phyloP scores from a whole-genome alignment of 1,284 basidiomycete genomes.

The Prillingera fragicola region DNA sequence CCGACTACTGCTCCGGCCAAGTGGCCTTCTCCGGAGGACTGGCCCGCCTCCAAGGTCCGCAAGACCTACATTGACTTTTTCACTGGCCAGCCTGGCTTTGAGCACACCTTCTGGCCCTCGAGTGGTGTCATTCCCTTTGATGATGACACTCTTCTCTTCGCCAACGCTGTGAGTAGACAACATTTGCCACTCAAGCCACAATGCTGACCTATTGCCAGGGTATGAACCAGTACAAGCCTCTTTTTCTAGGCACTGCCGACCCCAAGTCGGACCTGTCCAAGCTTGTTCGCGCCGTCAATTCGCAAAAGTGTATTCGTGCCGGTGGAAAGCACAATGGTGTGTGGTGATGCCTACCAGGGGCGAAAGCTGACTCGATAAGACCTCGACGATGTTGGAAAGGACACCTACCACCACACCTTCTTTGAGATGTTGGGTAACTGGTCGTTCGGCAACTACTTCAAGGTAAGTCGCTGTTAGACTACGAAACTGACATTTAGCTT shows the following conservation, averaged over 20 bases:
- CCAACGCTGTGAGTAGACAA: slow-evolving; percentile 66
- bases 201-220: slow-evolving; percentile 49
- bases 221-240: slow-evolving; percentile 97
- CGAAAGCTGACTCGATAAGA: slow-evolving; percentile 52
- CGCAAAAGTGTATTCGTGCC: slow-evolving; percentile 95
- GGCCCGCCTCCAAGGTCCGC: slow-evolving; percentile 66
- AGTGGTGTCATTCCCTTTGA: slow-evolving; percentile 94
- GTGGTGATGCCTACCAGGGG: background rate
- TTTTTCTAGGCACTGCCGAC: slow-evolving; percentile 94
- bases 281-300: slow-evolving; percentile 88
- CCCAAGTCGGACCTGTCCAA: slow-evolving; percentile 80
- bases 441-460: slow-evolving; percentile 99
- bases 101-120: slow-evolving; percentile 88
- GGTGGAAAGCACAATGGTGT: slow-evolving; percentile 96
- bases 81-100: slow-evolving; percentile 53
- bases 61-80: slow-evolving; percentile 77
- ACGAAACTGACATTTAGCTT: slow-evolving; percentile 55
- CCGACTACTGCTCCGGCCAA: slow-evolving; percentile 38
- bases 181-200: background rate
- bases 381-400: slow-evolving; percentile 96
- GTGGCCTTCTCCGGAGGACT: slow-evolving; percentile 51
- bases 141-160: slow-evolving; percentile 92
- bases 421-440: slow-evolving; percentile 99
- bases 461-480: slow-evolving; percentile 53
- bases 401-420: slow-evolving; percentile 76